Evolutionary conservation across 257 asterid species (phyloP).

Genomic region (Solanum piurae): DNA sequence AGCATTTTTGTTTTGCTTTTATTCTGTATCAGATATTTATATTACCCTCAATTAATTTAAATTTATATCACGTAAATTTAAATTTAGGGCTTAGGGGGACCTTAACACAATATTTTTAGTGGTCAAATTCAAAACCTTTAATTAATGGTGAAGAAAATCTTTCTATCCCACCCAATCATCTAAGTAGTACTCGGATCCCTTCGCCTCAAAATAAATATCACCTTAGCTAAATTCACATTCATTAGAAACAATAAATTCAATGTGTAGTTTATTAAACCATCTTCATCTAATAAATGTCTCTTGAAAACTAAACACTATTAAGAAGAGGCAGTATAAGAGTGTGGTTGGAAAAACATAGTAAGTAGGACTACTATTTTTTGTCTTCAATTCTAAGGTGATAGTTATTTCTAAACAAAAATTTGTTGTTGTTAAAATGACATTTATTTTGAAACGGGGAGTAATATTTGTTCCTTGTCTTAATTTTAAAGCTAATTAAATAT

Average conservation of each 20-base stretch:
- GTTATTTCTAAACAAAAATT: no score
- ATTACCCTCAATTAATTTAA: not conserved
- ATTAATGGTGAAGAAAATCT: no score
- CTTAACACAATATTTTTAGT: no score
- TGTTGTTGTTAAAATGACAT: no score
- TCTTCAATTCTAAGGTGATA: not conserved
- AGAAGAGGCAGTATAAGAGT: not conserved
- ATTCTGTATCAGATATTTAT: not conserved
- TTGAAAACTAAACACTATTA: not conserved
- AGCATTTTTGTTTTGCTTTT: not conserved
- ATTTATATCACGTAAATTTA: not conserved
- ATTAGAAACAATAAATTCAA: no score
- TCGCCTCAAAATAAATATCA: not conserved
- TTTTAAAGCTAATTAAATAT: not conserved
- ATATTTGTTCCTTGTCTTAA: not conserved
- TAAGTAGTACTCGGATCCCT: not conserved
- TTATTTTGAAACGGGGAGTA: no score
- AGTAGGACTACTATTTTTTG: no score
- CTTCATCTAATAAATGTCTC: no score
- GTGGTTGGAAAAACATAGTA: not conserved
- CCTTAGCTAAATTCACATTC: not conserved
- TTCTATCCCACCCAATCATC: not conserved
- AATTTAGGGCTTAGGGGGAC: no score
- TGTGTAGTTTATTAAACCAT: no score
- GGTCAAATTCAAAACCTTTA: not conserved